Evolutionary conservation across 2,329 filamentous ascomycete species (phyloP).

Genomic region (Sordariomycetes sp.): DNA sequence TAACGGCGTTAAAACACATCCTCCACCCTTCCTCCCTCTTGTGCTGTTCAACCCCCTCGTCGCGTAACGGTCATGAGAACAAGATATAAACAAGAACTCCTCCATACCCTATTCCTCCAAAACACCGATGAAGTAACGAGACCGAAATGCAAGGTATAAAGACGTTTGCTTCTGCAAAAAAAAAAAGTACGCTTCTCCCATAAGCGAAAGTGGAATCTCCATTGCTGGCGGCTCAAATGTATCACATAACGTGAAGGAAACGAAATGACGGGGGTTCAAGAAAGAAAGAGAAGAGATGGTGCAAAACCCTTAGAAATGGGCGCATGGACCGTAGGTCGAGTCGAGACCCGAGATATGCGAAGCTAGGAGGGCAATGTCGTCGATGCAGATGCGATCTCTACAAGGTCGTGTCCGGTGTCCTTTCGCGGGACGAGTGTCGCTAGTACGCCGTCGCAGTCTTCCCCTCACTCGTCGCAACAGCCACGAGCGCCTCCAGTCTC

Average conservation of each 20-base stretch:
- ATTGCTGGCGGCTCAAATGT: not conserved
- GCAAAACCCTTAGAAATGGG: not conserved
- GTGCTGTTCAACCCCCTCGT: not conserved
- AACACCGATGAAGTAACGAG: not conserved
- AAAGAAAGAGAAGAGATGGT: too few species aligned
- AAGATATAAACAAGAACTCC: not conserved
- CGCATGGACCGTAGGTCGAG: too few species aligned
- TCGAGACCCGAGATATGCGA: too few species aligned
- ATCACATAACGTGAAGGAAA: not conserved
- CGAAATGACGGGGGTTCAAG: not conserved
- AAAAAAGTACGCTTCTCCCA: not conserved
- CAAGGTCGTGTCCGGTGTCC: too few species aligned
- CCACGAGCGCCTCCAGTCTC: slow-evolving; percentile 30
- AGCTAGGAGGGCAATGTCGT: too few species aligned
- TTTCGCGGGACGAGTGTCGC: not conserved
- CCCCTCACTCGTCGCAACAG: slow-evolving; percentile 32
- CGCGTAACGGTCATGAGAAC: not conserved
- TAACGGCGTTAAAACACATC: not conserved
- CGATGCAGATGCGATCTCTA: too few species aligned
- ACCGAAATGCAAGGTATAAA: not conserved
- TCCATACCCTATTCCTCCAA: not conserved
- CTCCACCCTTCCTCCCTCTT: not conserved
- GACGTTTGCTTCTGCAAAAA: not conserved
- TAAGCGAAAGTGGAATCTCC: not conserved
- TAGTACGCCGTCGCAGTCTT: slow-evolving; percentile 30